phyloP scores from a whole-genome alignment of 331 rosid species.

The Acacia concinna region DNA sequence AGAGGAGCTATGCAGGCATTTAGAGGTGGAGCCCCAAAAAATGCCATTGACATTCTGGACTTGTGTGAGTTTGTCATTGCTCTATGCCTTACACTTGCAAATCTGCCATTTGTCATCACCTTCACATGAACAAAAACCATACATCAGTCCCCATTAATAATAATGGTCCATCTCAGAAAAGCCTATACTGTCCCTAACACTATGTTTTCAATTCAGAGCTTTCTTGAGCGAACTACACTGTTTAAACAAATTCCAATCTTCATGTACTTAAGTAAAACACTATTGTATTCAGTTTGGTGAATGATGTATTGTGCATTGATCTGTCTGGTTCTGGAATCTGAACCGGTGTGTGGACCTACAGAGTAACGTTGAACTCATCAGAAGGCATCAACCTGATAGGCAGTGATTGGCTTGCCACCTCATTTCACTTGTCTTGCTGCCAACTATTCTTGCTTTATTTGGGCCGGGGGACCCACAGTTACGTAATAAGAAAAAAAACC shows the following conservation, averaged over 20 bases:
- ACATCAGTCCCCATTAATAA: not conserved
- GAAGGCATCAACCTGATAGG: constrained; percentile 26
- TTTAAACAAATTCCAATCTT: not conserved
- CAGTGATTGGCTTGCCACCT: constrained; percentile 29
- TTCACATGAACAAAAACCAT: constrained; percentile 22
- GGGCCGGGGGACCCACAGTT: not conserved
- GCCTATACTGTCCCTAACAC: not conserved
- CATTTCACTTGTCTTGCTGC: constrained; percentile 31
- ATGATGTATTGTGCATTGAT: not conserved
- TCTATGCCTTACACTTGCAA: constrained; percentile 79
- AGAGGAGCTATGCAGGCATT: constrained; percentile 54
- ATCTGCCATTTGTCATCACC: constrained; percentile 92
- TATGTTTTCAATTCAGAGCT: not conserved
- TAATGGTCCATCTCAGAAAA: not conserved
- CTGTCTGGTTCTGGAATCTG: constrained; percentile 14
- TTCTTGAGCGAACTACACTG: not conserved
- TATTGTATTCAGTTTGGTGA: constrained; percentile 1
- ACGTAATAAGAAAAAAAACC: not conserved
- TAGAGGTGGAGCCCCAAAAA: constrained; percentile 76
- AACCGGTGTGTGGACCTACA: constrained; percentile 1
- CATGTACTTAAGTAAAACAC: not conserved
- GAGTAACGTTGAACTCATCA: constrained; percentile 3
- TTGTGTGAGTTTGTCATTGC: constrained; percentile 54
- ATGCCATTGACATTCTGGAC: constrained; percentile 73
- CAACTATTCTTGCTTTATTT: constrained; percentile 11